These are phyloP conservation scores for Pseudogymnoascus sp. DNA, from an alignment of 2,329 filamentous ascomycete genomes.

Conservation along the genomic window DNA sequence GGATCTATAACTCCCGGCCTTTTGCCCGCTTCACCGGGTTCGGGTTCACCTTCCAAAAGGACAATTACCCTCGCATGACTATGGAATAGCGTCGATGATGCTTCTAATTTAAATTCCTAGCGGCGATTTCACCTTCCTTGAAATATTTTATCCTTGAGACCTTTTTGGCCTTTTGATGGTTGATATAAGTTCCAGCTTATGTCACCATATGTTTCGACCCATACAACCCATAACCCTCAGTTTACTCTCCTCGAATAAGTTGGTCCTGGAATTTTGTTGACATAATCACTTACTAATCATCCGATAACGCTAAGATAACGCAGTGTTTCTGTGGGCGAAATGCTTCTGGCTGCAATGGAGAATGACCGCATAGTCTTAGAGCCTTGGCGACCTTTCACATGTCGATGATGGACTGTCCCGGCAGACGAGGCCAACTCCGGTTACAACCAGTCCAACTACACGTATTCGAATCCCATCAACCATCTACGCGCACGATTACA, in stretches of 20 bases:
- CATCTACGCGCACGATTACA: background rate
- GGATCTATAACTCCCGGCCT: background rate
- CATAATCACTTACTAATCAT: background rate
- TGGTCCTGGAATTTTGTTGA: background rate
- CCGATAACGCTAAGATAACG: background rate
- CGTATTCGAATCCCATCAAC: background rate
- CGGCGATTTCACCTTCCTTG: background rate
- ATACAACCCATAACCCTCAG: background rate
- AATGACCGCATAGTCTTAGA: background rate
- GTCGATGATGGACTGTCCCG: background rate
- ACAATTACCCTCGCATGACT: background rate
- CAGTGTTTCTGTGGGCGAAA: background rate
- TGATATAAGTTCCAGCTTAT: background rate
- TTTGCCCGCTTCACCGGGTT: background rate
- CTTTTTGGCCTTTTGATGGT: background rate
- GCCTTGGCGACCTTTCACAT: constrained; percentile 2
- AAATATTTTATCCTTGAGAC: background rate
- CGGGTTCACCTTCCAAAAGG: background rate
- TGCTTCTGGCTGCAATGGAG: background rate
- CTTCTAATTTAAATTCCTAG: background rate
- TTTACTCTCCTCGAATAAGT: background rate
- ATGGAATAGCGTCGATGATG: background rate
- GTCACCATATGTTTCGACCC: background rate
- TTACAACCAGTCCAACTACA: background rate
- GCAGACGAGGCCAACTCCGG: background rate